Evolutionary conservation across 148 eudicot species (phyloP).

Genomic region (Vaccinium vitisidaea): DNA sequence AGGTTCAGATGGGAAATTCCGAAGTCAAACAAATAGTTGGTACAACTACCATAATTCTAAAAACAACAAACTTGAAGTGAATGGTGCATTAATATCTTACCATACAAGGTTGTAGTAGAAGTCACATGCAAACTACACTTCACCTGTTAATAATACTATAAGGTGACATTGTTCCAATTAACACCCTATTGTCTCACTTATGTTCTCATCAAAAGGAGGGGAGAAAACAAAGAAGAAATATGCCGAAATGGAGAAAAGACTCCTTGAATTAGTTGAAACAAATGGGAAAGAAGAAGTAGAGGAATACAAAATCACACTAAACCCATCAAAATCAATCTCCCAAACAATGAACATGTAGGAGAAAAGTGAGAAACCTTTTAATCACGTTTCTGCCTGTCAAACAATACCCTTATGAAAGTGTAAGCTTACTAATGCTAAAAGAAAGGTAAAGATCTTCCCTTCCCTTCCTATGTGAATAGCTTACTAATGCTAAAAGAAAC

Average conservation of each 20-base stretch:
- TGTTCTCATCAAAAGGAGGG: neutral
- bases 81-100: neutral
- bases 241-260: neutral
- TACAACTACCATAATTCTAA: neutral
- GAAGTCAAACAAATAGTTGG: neutral
- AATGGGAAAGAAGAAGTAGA: neutral
- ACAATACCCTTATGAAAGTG: neutral
- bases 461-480: neutral
- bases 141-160: neutral
- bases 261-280: neutral
- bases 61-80: neutral
- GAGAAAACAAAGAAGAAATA: conserved; percentile 5
- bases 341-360: neutral
- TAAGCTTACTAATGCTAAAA: neutral
- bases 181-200: neutral
- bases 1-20: neutral
- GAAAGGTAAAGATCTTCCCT: neutral
- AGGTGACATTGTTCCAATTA: neutral
- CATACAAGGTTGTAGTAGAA: neutral
- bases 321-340: neutral
- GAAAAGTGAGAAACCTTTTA: neutral
- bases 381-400: neutral
- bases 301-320: neutral
- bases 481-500: neutral
- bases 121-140: neutral